Base-by-base conservation (phyloP, 2,329 filamentous ascomycete genomes). In the Amauroascus verrucosus region DNA sequence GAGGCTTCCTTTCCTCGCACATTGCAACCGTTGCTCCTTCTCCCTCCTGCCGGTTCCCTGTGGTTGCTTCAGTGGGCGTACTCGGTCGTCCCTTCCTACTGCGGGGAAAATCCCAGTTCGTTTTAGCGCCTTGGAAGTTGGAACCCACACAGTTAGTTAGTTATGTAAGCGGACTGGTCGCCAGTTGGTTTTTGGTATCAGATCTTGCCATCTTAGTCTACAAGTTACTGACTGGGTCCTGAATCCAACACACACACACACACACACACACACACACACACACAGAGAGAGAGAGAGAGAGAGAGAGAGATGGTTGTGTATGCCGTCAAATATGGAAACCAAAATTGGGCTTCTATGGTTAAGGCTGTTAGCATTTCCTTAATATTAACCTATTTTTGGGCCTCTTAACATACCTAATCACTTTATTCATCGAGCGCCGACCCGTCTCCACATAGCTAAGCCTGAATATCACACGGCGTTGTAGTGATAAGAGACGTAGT, bases 381-480 rank as follows among this genome's bases (percentile, higher is more conserved):
- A 11, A 22, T 13, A 3, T 3, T 41, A 11, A 7, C 11, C 16
- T 13, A 32, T 24, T 9, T 16, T n/a, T 14, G 24, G 22, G 32
- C 3, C 13, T 26, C 6, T 37, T 18, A 32, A 37, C 50, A 32
- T 48, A 57, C 56, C 54, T 57, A 26, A 35, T 41, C 48, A 48
- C 38, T 54, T 18, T 33, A 40, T 32, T 48, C 24, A 56, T 51
- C 47, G 49, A 52, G 47, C 51, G 56, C 56, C 56, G 56, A 56
- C 56, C 48, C 30, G 51, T 54, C 41, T 51, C 45, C 45, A 16
- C 33, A 51, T n/a, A 18, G 37, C 24, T 18, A 32, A n/a, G n/a
- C 33, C 22, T 6, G 11, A 37, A 13, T 5, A 22, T 2, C n/a
- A 14, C 28, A 30, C 13, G 48, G 24, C 20, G 18, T 7, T 11